Conservation (phyloP, 108 stramenopile species). For the Schizochytrium sp. region DNA sequence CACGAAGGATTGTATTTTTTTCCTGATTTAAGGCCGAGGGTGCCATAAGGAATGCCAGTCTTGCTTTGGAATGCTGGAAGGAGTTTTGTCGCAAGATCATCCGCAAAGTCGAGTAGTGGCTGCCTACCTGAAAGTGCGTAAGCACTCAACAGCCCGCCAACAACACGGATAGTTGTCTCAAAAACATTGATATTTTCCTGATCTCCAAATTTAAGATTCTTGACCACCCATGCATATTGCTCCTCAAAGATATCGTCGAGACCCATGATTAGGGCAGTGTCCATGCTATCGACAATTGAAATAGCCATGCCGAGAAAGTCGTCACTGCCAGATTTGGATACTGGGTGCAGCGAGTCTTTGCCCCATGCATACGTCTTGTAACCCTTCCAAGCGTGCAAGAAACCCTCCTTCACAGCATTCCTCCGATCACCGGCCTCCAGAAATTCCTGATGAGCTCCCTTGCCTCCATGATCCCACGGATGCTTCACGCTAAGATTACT, state of each 20-base stretch:
- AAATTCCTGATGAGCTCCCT: conserved; percentile 40
- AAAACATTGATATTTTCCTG: conserved; percentile 85
- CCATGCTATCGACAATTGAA: conserved; percentile 92
- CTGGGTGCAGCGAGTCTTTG: conserved; percentile 81
- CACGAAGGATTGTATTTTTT: conserved; percentile 61
- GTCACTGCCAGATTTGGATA: conserved; percentile 68
- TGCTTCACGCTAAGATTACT: not conserved
- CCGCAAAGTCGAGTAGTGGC: conserved; percentile 73
- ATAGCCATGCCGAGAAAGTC: conserved; percentile 91
- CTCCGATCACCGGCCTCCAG: too few relatives aligned
- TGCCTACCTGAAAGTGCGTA: conserved; percentile 81
- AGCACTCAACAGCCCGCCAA: conserved; percentile 92
- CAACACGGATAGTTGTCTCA: conserved; percentile 96
- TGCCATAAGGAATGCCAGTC: conserved; percentile 74
- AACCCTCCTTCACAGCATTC: conserved; percentile 67
- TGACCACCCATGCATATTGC: conserved; percentile 85
- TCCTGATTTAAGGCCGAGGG: conserved; percentile 67
- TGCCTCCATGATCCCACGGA: not conserved
- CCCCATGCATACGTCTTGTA: conserved; percentile 76
- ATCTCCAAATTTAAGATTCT: conserved; percentile 73
- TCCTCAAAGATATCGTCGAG: conserved; percentile 91
- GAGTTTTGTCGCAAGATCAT: conserved; percentile 72
- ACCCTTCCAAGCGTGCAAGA: conserved; percentile 72
- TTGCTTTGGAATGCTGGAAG: conserved; percentile 73
- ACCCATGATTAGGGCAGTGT: conserved; percentile 95